phyloP scores from a whole-genome alignment of 1,284 basidiomycete genomes.

The Violaceomyces palustris region DNA sequence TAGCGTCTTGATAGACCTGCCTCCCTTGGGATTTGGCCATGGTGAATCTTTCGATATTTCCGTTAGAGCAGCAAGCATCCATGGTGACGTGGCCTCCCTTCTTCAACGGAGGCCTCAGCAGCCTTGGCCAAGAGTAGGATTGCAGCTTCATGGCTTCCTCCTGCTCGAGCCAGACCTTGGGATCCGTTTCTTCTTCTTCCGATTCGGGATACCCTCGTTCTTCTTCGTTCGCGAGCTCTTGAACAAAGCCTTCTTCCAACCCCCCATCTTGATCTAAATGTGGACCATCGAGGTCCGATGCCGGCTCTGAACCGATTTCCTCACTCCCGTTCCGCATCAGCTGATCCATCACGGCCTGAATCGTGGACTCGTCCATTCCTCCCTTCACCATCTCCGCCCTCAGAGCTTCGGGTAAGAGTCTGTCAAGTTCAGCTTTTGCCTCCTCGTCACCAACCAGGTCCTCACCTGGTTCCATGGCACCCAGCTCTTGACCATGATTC shows the following conservation, averaged over 20 bases:
- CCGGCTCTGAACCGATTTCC: too few species aligned
- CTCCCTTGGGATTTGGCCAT: conserved; percentile 88
- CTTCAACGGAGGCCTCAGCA: conserved; percentile 85
- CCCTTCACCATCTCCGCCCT: conserved; percentile 7
- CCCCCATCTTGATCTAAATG: too few species aligned
- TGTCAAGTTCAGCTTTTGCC: conserved; percentile 23
- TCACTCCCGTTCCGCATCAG: neutral
- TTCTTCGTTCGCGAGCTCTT: neutral
- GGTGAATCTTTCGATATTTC: conserved; percentile 82
- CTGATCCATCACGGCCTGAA: neutral
- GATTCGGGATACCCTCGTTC: neutral
- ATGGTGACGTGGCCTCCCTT: conserved; percentile 86
- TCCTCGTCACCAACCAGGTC: conserved; percentile 8
- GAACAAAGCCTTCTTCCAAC: neutral
- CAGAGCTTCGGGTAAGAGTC: conserved; percentile 22
- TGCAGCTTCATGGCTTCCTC: conserved; percentile 29
- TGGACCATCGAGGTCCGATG: too few species aligned
- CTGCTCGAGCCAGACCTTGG: conserved; percentile 13
- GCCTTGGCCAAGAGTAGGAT: conserved; percentile 68
- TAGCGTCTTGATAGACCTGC: conserved; percentile 88
- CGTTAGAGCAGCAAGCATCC: conserved; percentile 78
- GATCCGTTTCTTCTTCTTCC: neutral
- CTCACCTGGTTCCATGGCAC: neutral
- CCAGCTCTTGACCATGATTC: too few species aligned
- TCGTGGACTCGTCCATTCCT: conserved; percentile 1